Evolutionary conservation across 768 basidiomycete genomes (phyloP).

Genomic region (Auriscalpium vulgare): DNA sequence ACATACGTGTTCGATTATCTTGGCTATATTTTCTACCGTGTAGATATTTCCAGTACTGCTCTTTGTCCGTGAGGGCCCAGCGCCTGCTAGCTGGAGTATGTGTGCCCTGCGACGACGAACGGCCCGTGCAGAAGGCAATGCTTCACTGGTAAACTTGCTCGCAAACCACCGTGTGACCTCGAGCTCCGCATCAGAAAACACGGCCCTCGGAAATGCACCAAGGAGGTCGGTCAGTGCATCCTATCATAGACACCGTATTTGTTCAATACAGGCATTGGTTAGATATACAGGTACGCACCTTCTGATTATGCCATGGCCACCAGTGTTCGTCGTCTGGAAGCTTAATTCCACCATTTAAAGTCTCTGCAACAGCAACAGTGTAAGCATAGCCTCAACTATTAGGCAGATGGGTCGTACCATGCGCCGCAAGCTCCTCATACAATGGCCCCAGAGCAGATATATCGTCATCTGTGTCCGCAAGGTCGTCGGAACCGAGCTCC

Average conservation of each 20-base stretch:
- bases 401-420: neutral
- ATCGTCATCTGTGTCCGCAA: neutral
- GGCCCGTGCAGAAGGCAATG: no score
- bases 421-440: no score
- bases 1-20: constrained; percentile 6
- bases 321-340: neutral
- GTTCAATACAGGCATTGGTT: neutral
- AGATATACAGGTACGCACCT: neutral
- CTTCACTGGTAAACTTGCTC: neutral
- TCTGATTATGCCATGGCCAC: neutral
- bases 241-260: constrained; percentile 2
- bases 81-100: no score
- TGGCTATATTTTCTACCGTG: no score
- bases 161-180: constrained; percentile 10
- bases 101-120: no score
- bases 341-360: neutral
- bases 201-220: constrained; percentile 9
- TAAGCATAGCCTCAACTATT: neutral
- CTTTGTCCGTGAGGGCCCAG: no score
- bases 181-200: constrained; percentile 13
- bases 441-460: no score
- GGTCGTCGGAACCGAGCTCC: neutral
- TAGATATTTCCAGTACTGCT: no score
- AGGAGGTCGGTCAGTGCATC: constrained; percentile 5
- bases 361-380: neutral